Base-by-base conservation (phyloP, 345 rosid genomes). In the Alliaria petiolata region DNA sequence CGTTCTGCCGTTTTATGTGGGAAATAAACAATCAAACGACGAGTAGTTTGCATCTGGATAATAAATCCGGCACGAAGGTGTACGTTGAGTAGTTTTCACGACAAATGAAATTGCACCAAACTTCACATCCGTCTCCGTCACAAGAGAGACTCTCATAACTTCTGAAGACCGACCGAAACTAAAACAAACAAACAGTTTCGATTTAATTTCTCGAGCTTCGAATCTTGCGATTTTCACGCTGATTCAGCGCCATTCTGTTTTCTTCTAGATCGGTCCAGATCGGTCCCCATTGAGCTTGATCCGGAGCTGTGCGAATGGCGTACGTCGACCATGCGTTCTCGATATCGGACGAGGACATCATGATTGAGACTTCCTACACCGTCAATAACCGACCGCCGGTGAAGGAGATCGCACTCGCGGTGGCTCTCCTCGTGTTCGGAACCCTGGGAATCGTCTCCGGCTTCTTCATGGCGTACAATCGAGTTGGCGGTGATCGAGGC, bases 321-420 rank as follows among this genome's bases (percentile, higher is more conserved):
- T 93, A 93, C 80, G 97, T 91, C 11, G 98, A 93, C 71, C 97
- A 91, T 54, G 97, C 97, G 13, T 93, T 93, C 84, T 93, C 98
- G 44, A 91, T 93, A 49, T 77, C 97, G 6, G 96, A 93, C 81
- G 98, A 93, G 78, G 97, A 91, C 63, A 78, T 89, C 31, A 89
- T 93, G 96, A 76, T 93, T 75, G 96, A 78, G 63, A 79, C 78
- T 4, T 71, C 92, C 0, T 85, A 89, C 72, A 64, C 85, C 31
- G 83, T 87, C 74, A 86, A 84, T 81, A 88, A 82, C 67, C 81
- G 89, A 13, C 97, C 98, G 11, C 98, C 98, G 16, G 78, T 89
- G 55, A 93, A 89, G 79, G 98, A 93, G 92, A 93, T 93, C 85
- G 85, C 85, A 19, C 89, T 93, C 30, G 97, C 98, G 63, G 76